Base-by-base conservation (phyloP, 2,329 filamentous ascomycete species). In the Coleophoma eucalyptorum region DNA sequence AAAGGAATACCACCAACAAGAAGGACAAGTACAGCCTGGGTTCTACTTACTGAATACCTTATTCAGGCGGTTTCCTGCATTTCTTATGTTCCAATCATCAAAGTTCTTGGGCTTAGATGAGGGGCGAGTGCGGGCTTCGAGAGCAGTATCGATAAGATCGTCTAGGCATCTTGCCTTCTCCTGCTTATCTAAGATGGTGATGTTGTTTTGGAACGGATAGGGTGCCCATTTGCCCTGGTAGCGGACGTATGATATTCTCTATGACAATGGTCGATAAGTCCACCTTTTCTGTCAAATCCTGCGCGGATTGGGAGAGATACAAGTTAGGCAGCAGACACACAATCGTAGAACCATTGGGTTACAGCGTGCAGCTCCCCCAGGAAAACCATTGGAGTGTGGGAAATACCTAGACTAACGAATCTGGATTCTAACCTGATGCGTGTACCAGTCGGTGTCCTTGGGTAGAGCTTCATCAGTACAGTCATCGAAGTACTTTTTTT, bases 401-500 rank as follows among this genome's bases (percentile, higher is more conserved):
- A n/a, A n/a, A n/a, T n/a, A n/a, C n/a, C n/a, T n/a, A n/a, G n/a
- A n/a, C n/a, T 15, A 35, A 15, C 10, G 15, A 35, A 15, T 35
- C 10, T 10, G 33, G 33, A 15, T 15, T 10, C 33, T 35, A 15
- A 35, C 33, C 15, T 35, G 33, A 79, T 99, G 94, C 59, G 85
- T 90, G 76, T 88, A 97, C 94, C 94, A 99, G 77, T 99, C 94
- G 53, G 90, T 87, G 52, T 91, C 84, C 68, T 90, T 90, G 65
- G 94, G 94, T 37, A 99, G 86, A 48, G 94, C 94, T 80, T 99
- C 94, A 71, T 97, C 83, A 69, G 99, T 86, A 78, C 90, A 95
- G 79, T 99, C 94, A 76, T 99, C 94, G 72, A 99, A 99, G 84
- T 99, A 99, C 79, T 97, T 97, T 87, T 99, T 99, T 83, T 79